Percentiles rank a stretch among this genome's conserved stretches.
These are phyloP conservation scores for Tetrapisispora namnaoensis DNA, from an alignment of 805 yeast genomes.

Conservation along the genomic window DNA sequence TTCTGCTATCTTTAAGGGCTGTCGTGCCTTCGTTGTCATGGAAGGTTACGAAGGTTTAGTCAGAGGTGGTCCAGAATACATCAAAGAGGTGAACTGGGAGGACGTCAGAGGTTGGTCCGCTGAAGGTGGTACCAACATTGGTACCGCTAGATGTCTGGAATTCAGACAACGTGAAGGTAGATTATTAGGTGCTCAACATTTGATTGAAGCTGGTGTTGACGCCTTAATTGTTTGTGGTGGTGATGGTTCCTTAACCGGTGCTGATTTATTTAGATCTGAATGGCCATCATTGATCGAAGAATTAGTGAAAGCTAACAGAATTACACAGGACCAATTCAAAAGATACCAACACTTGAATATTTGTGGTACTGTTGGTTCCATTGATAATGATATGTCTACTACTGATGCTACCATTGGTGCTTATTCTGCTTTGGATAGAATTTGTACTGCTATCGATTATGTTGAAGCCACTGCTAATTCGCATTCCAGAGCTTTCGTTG, in stretches of 20 bases:
- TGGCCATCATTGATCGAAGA: constrained; percentile 67
- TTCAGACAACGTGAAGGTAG: constrained; percentile 62
- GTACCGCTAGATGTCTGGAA: constrained; percentile 65
- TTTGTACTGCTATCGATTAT: constrained; percentile 62
- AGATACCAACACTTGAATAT: constrained; percentile 51
- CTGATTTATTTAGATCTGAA: constrained; percentile 64
- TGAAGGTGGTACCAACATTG: constrained; percentile 69
- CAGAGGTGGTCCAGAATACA: constrained; percentile 44
- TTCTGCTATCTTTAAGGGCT: constrained; percentile 53
- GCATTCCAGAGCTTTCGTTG: constrained; percentile 74
- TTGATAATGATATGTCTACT: constrained; percentile 77
- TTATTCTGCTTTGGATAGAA: constrained; percentile 65
- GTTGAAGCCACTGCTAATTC: constrained; percentile 79
- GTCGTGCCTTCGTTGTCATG: constrained; percentile 56
- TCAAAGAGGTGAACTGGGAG: constrained; percentile 59
- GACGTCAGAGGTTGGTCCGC: constrained; percentile 64
- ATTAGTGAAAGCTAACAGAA: constrained; percentile 37
- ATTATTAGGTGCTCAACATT: constrained; percentile 50
- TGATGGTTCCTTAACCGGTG: constrained; percentile 77
- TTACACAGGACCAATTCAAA: constrained; percentile 38
- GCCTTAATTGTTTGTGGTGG: constrained; percentile 77
- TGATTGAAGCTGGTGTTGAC: constrained; percentile 64
- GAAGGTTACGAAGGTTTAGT: constrained; percentile 73
- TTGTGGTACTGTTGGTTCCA: constrained; percentile 73
- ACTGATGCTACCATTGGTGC: constrained; percentile 80